Evolutionary conservation across 441 rosid genomes (phyloP).

Genomic region (Pelargonium myrrhifolium): DNA sequence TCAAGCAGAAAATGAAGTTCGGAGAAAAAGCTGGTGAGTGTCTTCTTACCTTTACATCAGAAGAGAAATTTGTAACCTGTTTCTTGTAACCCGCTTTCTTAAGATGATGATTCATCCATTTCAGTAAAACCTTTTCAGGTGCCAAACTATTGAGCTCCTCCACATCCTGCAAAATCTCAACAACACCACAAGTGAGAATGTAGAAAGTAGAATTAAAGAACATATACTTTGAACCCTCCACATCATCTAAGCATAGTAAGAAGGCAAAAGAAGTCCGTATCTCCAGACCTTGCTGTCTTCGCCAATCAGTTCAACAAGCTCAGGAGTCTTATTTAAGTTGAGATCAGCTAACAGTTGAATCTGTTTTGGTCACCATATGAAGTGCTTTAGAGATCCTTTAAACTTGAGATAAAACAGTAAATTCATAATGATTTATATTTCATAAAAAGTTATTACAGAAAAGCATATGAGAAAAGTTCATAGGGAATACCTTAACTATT

Average conservation of each 20-base stretch:
- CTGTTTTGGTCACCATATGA: conserved; percentile 45
- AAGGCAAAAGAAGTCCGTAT: conserved; percentile 6
- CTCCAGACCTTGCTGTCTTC: conserved; percentile 69
- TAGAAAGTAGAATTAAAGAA: background rate
- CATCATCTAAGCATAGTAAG: conserved; percentile 11
- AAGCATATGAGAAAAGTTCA: conserved; percentile 8
- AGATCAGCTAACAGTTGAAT: conserved; percentile 96
- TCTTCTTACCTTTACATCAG: conserved; percentile 84
- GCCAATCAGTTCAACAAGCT: conserved; percentile 69
- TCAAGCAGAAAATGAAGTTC: conserved; percentile 9
- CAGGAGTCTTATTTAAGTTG: conserved; percentile 90
- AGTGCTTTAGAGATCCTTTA: too few species aligned
- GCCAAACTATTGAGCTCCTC: conserved; percentile 90
- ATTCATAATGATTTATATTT: conserved; percentile 4
- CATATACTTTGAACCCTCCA: background rate
- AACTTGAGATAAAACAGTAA: too few species aligned
- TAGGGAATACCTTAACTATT: conserved; percentile 71
- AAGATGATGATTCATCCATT: conserved; percentile 98
- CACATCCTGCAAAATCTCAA: conserved; percentile 54
- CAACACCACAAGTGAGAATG: background rate
- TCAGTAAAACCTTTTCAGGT: conserved; percentile 89
- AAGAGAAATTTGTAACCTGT: conserved; percentile 84
- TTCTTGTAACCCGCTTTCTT: conserved; percentile 89
- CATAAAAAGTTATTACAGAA: background rate
- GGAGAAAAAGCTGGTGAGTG: conserved; percentile 15